Conservation (phyloP, 805 yeast species). For the Cyberlindnera meyerae region DNA sequence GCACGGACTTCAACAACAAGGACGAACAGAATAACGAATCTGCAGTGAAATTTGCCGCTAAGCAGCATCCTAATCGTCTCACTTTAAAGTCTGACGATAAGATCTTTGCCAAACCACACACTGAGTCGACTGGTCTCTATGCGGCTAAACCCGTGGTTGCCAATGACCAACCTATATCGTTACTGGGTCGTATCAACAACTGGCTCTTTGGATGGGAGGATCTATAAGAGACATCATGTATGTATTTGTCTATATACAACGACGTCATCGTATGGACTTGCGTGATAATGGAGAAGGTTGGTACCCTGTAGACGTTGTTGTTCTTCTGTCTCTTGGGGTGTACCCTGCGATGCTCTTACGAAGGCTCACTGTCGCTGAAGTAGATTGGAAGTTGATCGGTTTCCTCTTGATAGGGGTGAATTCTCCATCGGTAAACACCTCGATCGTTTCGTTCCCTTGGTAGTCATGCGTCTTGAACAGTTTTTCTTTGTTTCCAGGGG, state of each 20-base stretch:
- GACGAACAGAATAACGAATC: too few species aligned
- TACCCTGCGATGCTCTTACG: slow-evolving; percentile 11
- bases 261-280: slow-evolving; percentile 4
- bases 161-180: not conserved
- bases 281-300: slow-evolving; percentile 24
- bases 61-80: too few species aligned
- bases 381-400: not conserved
- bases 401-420: slow-evolving; percentile 27
- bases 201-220: slow-evolving; percentile 56
- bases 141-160: slow-evolving; percentile 14
- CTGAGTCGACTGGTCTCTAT: slow-evolving; percentile 15
- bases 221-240: slow-evolving; percentile 20
- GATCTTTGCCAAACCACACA: slow-evolving; percentile 29
- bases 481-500: slow-evolving; percentile 31
- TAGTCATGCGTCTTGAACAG: slow-evolving; percentile 49
- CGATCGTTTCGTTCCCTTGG: slow-evolving; percentile 28
- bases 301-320: slow-evolving; percentile 5
- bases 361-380: not conserved
- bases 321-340: slow-evolving; percentile 16
- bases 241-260: too few species aligned
- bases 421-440: slow-evolving; percentile 27
- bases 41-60: too few species aligned
- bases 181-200: slow-evolving; percentile 35
- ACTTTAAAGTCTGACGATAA: slow-evolving; percentile 39
- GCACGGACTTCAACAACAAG: too few species aligned